Conservation (phyloP, 208 protist genomes). For the Wallacemonas rigidus region DNA sequence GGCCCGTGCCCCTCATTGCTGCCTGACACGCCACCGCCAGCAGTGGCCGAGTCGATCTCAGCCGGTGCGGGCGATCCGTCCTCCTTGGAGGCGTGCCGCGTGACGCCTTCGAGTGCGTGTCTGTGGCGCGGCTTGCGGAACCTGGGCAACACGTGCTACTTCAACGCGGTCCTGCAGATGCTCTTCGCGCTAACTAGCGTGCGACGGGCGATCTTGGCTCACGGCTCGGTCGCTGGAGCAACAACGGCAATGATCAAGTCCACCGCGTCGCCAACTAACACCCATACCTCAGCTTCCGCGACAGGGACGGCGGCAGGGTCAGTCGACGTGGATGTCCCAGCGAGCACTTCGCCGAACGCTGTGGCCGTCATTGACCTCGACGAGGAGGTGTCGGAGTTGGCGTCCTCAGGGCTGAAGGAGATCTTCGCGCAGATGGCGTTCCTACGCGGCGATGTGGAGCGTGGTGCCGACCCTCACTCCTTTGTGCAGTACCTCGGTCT, state of each 20-base stretch:
- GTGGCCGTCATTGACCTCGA: constrained; percentile 1
- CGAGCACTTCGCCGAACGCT: not conserved
- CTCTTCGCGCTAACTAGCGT: constrained; percentile 69
- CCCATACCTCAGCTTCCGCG: not conserved
- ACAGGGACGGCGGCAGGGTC: not conserved
- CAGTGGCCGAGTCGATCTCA: not conserved
- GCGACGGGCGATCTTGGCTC: constrained; percentile 53
- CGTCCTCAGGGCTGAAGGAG: constrained; percentile 58
- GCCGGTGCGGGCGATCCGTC: not conserved
- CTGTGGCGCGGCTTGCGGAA: constrained; percentile 79
- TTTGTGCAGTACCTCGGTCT: constrained; percentile 74
- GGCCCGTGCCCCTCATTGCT: constrained; percentile 48
- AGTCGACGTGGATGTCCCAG: constrained; percentile 4
- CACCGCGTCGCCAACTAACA: not conserved
- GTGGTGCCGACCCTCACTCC: constrained; percentile 48
- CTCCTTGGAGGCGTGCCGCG: not conserved
- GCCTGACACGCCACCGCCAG: constrained; percentile 7
- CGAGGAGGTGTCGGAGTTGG: constrained; percentile 8
- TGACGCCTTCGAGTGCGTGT: constrained; percentile 19
- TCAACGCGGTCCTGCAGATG: constrained; percentile 83
- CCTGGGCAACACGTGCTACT: constrained; percentile 91
- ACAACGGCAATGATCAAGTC: no score
- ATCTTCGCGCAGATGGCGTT: constrained; percentile 82
- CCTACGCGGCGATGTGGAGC: constrained; percentile 32
- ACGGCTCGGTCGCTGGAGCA: not conserved